Evolutionary conservation across 495 filamentous ascomycete species (phyloP), one percentile per base, ranked within the genome.

Genomic region (Staphylotrichum tortipilum): DNA sequence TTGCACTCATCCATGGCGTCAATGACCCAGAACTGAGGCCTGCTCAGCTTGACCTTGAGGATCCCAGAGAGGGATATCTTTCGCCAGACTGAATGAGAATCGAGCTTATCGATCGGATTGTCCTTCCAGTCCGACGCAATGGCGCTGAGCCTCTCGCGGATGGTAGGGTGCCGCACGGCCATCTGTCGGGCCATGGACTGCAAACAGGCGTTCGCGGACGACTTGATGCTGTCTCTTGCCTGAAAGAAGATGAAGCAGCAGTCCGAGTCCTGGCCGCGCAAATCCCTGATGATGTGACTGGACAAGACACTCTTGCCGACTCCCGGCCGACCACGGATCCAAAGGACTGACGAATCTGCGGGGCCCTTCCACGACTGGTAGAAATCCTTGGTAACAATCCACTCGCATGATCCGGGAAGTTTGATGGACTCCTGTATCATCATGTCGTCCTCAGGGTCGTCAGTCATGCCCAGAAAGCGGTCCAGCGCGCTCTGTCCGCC

Each of bases 1-100:
- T 39, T 44, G 36, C 54, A 52, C 18, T 50, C 47, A 28, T 50
- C 47, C 37, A 50, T 50, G 38, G 47, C 47, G 19, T 50, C 47
- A 14, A 50, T 50, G 38, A 43, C 30, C 47, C 47, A 50, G 30
- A 40, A 50, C 15, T 50, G 47, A 4, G 26, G 47, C 17, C 12
- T 41, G 12, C 23, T 35, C 19, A 43, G 19, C 14, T 33, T 36
- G 17, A 42, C 38, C 24, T 35, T 35, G 15, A 50, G 38, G 12
- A 50, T 50, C 3, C 47, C 47, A 9, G 38, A 43, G 18, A 50
- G 26, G 14, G 34, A 50, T 28, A 43, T 14, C 30, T 22, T 40
- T 7, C 17, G 28, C 47, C 47, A 50, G 1, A 50, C 11, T 18
- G 47, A 31, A 21, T 43, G 19, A 4, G 28, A 19, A 5, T 36